phyloP scores from a whole-genome alignment of 208 protist species.

The Jaenimonas drosophilae region DNA sequence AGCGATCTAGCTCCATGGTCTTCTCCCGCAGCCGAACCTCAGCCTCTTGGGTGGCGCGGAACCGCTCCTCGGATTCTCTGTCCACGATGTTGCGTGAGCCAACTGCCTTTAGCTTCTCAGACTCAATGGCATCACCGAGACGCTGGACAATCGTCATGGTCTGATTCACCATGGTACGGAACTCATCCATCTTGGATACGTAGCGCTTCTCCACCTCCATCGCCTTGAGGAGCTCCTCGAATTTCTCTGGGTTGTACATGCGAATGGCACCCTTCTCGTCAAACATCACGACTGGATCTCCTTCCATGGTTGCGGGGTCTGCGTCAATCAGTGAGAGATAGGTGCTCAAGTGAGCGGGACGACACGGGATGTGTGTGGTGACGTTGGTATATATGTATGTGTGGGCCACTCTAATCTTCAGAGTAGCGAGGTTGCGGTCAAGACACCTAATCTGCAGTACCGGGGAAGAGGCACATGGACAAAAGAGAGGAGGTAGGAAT shows the following conservation, averaged over 20 bases:
- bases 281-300: conserved; percentile 85
- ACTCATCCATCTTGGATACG: conserved; percentile 78
- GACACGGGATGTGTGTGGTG: too few species aligned
- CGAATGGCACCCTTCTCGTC: conserved; percentile 80
- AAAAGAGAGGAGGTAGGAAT: too few species aligned
- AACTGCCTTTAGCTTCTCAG: conserved; percentile 81
- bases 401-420: too few species aligned
- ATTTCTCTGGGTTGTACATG: conserved; percentile 89
- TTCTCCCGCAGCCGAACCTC: conserved; percentile 81
- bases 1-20: conserved; percentile 84
- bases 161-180: conserved; percentile 64
- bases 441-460: too few species aligned
- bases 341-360: too few species aligned
- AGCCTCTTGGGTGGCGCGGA: conserved; percentile 62
- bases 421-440: too few species aligned
- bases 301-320: conserved; percentile 63
- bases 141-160: conserved; percentile 75
- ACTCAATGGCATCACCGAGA: conserved; percentile 72
- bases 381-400: too few species aligned
- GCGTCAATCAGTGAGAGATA: too few species aligned
- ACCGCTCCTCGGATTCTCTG: conserved; percentile 78
- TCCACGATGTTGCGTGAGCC: conserved; percentile 83
- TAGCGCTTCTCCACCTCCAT: conserved; percentile 67
- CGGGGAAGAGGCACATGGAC: too few species aligned
- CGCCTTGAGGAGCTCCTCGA: conserved; percentile 67